phyloP scores from a whole-genome alignment of 345 rosid species.

The Brassica nigra region DNA sequence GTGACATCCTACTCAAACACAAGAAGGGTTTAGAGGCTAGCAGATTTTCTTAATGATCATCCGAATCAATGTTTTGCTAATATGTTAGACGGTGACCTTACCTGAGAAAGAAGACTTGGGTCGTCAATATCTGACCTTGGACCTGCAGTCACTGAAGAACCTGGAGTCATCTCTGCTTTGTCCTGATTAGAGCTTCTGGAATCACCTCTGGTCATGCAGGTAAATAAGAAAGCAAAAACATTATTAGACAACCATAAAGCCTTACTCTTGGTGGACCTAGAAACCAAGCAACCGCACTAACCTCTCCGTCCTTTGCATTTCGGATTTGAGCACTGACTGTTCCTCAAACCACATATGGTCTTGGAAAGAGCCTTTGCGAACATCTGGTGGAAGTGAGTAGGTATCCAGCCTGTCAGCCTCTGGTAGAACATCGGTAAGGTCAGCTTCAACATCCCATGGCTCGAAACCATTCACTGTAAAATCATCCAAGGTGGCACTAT shows the following conservation, averaged over 20 bases:
- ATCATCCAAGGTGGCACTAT: slow-evolving; percentile 61
- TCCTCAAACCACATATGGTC: slow-evolving; percentile 49
- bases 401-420: slow-evolving; percentile 44
- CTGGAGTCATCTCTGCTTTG: slow-evolving; percentile 64
- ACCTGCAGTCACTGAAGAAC: slow-evolving; percentile 58
- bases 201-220: slow-evolving; percentile 55
- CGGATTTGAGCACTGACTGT: slow-evolving; percentile 54
- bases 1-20: no score
- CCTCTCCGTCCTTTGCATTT: slow-evolving; percentile 66
- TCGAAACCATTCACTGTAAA: slow-evolving; percentile 58
- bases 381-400: slow-evolving; percentile 47
- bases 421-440: slow-evolving; percentile 47
- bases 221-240: not conserved
- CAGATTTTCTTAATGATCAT: not conserved
- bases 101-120: slow-evolving; percentile 59
- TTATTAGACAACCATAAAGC: not conserved
- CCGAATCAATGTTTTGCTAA: not conserved
- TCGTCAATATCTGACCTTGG: slow-evolving; percentile 58
- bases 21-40: no score
- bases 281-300: slow-evolving; percentile 18
- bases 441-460: slow-evolving; percentile 57
- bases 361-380: slow-evolving; percentile 47
- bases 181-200: slow-evolving; percentile 54
- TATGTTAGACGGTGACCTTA: slow-evolving; percentile 43
- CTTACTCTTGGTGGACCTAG: slow-evolving; percentile 1